A percentile compares a stretch with the other conserved stretches of the same genome.
These are phyloP conservation scores for Dacryopinax spathularia DNA, from an alignment of 768 basidiomycete genomes.

Conservation along the genomic window DNA sequence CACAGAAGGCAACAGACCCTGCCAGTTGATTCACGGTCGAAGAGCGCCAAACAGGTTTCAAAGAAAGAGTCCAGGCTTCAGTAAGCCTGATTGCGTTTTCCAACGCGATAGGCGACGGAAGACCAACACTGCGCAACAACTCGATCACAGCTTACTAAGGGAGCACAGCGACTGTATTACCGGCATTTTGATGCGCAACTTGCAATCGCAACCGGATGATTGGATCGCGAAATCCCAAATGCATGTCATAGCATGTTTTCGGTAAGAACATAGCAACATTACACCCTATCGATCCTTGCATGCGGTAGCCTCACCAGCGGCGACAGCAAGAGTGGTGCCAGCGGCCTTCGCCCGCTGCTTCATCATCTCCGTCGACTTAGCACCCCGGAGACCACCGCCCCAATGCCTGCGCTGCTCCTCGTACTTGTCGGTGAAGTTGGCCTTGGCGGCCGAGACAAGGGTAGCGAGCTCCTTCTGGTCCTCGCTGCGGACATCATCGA, in stretches of 20 bases:
- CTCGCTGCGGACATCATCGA: slow-evolving; percentile 91
- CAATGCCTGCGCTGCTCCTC: slow-evolving; percentile 82
- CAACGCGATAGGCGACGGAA: no score
- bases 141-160: no score
- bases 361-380: slow-evolving; percentile 88
- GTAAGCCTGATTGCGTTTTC: no score
- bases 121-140: no score
- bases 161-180: no score
- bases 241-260: background rate
- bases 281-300: background rate
- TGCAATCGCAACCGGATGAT: background rate
- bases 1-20: no score
- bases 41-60: no score
- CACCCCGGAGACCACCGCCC: slow-evolving; percentile 92
- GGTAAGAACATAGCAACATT: background rate
- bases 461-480: slow-evolving; percentile 88
- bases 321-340: slow-evolving; percentile 48
- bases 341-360: slow-evolving; percentile 86
- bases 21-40: no score
- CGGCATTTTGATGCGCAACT: no score
- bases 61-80: no score
- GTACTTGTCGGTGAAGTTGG: slow-evolving; percentile 93
- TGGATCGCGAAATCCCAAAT: no score
- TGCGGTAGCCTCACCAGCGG: slow-evolving; percentile 14
- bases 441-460: slow-evolving; percentile 84